phyloP scores from a whole-genome alignment of 2,329 filamentous ascomycete genomes.

The Taxawa tesnikishii region DNA sequence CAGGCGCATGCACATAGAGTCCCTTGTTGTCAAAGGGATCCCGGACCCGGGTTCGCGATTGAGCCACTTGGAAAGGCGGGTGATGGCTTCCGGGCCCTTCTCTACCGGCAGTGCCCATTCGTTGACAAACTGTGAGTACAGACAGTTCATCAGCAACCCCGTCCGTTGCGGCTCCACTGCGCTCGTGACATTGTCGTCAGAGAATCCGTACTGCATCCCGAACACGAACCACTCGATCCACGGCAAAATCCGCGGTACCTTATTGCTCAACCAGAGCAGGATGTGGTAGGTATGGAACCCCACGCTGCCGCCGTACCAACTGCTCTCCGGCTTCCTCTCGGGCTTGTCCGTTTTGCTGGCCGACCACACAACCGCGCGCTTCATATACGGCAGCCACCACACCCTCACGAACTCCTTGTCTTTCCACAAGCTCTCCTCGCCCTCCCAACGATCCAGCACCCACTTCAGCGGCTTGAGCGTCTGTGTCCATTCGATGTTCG shows the following conservation, averaged over 20 bases:
- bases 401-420: constrained; percentile 80
- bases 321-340: constrained; percentile 45
- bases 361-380: constrained; percentile 77
- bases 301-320: constrained; percentile 69
- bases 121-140: constrained; percentile 97
- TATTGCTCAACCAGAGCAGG: constrained; percentile 68
- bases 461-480: constrained; percentile 57
- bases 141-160: constrained; percentile 88
- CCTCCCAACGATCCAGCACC: constrained; percentile 58
- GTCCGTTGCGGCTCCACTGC: constrained; percentile 69
- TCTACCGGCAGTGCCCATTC: constrained; percentile 89
- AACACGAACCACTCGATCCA: constrained; percentile 95
- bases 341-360: constrained; percentile 65
- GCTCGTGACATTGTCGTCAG: constrained; percentile 51
- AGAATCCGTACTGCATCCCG: constrained; percentile 93
- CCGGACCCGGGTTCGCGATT: constrained; percentile 55
- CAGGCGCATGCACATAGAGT: constrained; percentile 76
- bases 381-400: constrained; percentile 95
- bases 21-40: constrained; percentile 69
- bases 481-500: constrained; percentile 80
- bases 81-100: constrained; percentile 77
- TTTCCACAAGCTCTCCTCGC: constrained; percentile 59
- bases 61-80: constrained; percentile 75
- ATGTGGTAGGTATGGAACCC: constrained; percentile 91
- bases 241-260: constrained; percentile 66